Evolutionary conservation across 2,329 filamentous ascomycete species (phyloP).

Genomic region (Dactylella cylindrospora): DNA sequence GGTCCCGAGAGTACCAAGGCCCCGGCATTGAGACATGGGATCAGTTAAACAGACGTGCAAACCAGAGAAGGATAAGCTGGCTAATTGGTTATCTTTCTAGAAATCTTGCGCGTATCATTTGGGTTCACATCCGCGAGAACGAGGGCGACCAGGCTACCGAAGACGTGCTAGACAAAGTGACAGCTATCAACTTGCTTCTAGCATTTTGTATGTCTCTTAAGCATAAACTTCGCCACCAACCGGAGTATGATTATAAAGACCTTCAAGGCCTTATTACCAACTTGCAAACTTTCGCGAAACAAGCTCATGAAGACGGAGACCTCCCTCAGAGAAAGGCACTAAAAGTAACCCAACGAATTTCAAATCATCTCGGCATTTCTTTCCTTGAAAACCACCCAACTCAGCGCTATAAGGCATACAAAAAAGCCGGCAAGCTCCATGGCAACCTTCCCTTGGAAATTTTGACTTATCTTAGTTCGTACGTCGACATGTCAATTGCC

Average conservation of each 20-base stretch:
- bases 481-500: constrained; percentile 63
- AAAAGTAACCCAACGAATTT: constrained; percentile 13
- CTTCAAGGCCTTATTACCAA: constrained; percentile 69
- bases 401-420: constrained; percentile 72
- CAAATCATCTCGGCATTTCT: constrained; percentile 69
- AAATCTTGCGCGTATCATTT: constrained; percentile 70
- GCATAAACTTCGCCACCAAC: constrained; percentile 81
- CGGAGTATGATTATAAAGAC: constrained; percentile 74
- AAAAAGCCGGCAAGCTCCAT: constrained; percentile 60
- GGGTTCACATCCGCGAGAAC: constrained; percentile 73
- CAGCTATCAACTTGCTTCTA: constrained; percentile 73
- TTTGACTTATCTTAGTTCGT: constrained; percentile 68
- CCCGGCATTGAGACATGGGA: no score
- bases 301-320: constrained; percentile 58
- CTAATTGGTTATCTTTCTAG: constrained; percentile 57
- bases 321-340: constrained; percentile 51
- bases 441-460: constrained; percentile 82
- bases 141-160: constrained; percentile 62
- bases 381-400: constrained; percentile 77
- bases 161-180: constrained; percentile 68
- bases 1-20: no score
- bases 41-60: no score
- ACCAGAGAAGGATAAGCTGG: no score
- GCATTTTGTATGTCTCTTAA: constrained; percentile 77
- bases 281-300: constrained; percentile 72